Percentiles rank a stretch among this genome's conserved stretches.
Conservation (phyloP, 148 eudicot species). For the Chenopodium album region DNA sequence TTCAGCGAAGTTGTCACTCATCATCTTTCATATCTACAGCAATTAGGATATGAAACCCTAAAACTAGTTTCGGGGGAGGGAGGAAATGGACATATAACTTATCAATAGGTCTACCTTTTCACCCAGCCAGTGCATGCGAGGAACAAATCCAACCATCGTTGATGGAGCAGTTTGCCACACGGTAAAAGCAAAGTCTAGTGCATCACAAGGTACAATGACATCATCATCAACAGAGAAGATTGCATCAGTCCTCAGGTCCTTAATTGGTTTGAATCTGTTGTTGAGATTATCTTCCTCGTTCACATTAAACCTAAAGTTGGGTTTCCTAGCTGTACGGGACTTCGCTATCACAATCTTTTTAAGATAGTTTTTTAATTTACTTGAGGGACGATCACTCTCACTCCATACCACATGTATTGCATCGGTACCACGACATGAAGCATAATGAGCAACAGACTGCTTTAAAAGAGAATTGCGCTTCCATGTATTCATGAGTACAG, state of each 20-base stretch:
- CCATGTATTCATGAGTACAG: conserved; percentile 79
- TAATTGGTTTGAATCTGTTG: conserved; percentile 66
- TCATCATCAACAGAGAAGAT: conserved; percentile 79
- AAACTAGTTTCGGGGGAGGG: not conserved
- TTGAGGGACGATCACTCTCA: conserved; percentile 63
- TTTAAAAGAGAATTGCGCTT: conserved; percentile 65
- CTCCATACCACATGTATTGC: conserved; percentile 88
- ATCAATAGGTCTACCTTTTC: conserved; percentile 44
- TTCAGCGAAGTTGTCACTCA: not conserved
- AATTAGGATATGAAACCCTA: not conserved
- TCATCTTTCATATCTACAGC: not conserved
- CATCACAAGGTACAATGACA: conserved; percentile 63
- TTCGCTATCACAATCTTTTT: conserved; percentile 40
- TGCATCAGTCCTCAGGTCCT: conserved; percentile 57
- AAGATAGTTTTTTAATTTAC: conserved; percentile 43
- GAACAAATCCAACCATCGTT: conserved; percentile 80
- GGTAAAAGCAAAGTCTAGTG: conserved; percentile 68
- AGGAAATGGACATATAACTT: not conserved
- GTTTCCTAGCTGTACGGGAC: conserved; percentile 46
- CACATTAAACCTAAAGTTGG: conserved; percentile 57
- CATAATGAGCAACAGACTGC: conserved; percentile 73
- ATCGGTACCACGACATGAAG: conserved; percentile 64
- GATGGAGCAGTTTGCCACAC: conserved; percentile 79
- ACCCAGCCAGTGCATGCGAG: conserved; percentile 68
- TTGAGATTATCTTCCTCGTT: conserved; percentile 67